Evolutionary conservation across 768 basidiomycete genomes (phyloP).

Genomic region (Auricularia sp.): DNA sequence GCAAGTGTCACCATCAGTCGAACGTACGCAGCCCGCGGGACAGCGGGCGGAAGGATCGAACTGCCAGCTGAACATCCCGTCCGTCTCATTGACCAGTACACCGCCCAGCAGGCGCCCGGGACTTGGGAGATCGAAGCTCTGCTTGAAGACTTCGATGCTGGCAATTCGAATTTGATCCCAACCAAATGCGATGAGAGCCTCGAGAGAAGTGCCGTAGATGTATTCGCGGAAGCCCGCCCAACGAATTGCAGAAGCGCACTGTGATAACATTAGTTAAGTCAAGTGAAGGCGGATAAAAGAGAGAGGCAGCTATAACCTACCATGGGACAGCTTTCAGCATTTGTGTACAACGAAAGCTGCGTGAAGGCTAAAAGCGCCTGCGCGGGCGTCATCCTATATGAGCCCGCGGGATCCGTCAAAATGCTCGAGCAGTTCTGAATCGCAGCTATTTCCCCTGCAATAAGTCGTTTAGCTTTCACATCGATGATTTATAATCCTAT

Average conservation of each 20-base stretch:
- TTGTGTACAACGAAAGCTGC: slow-evolving; percentile 1
- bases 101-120: background rate
- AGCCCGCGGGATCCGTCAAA: background rate
- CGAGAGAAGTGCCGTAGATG: slow-evolving; percentile 1
- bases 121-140: background rate
- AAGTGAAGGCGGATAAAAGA: background rate
- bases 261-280: background rate
- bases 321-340: slow-evolving; percentile 3
- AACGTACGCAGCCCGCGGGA: slow-evolving; percentile 5
- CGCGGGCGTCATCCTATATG: background rate
- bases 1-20: too few species aligned
- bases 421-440: slow-evolving; percentile 2
- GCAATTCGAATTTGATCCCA: slow-evolving; percentile 1
- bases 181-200: background rate
- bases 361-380: background rate
- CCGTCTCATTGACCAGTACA: slow-evolving; percentile 12
- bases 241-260: background rate
- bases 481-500: background rate
- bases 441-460: background rate
- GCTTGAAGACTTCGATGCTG: background rate
- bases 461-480: too few species aligned
- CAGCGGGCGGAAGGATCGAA: slow-evolving; percentile 10
- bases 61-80: slow-evolving; percentile 7
- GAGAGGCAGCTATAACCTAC: background rate
- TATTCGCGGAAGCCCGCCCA: slow-evolving; percentile 1